Percentiles rank a stretch among this genome's conserved stretches.
Conservation (phyloP, 2,329 filamentous ascomycete genomes). For the Escovopsis sp. region DNA sequence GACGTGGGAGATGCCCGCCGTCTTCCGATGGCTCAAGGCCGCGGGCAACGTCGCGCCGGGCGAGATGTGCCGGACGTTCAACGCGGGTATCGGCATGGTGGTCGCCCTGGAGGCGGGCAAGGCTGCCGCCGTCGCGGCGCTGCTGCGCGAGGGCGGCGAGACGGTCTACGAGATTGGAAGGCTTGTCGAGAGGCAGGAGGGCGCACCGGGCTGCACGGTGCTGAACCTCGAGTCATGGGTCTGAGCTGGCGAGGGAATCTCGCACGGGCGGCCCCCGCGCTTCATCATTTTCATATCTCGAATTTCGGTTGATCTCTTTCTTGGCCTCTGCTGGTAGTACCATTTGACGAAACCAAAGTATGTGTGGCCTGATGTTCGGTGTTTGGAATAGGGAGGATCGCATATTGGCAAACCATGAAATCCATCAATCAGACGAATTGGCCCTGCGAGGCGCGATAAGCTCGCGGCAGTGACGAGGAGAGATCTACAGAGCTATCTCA, state of each 20-base stretch:
- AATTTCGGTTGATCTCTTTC: no score
- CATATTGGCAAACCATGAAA: no score
- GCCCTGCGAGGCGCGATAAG: no score
- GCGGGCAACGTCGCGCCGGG: slow-evolving; percentile 53
- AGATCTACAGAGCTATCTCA: no score
- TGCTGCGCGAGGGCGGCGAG: slow-evolving; percentile 50
- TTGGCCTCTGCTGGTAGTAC: no score
- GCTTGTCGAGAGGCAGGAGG: slow-evolving; percentile 42
- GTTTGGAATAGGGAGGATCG: no score
- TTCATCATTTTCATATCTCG: no score
- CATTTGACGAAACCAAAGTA: no score
- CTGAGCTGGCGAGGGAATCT: neutral
- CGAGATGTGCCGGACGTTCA: slow-evolving; percentile 90
- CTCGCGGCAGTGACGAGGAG: no score
- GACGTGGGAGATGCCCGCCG: slow-evolving; percentile 59
- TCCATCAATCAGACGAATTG: no score
- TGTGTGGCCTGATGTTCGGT: no score
- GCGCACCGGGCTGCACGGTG: slow-evolving; percentile 19
- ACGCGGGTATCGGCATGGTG: slow-evolving; percentile 91
- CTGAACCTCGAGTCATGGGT: slow-evolving; percentile 21
- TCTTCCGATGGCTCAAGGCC: slow-evolving; percentile 77
- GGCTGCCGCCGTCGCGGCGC: slow-evolving; percentile 42
- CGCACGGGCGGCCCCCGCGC: no score
- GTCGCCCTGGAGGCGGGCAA: slow-evolving; percentile 57
- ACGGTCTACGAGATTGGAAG: slow-evolving; percentile 62